phyloP scores from a whole-genome alignment of 495 filamentous ascomycete species.

The Penicillium chermesinum region DNA sequence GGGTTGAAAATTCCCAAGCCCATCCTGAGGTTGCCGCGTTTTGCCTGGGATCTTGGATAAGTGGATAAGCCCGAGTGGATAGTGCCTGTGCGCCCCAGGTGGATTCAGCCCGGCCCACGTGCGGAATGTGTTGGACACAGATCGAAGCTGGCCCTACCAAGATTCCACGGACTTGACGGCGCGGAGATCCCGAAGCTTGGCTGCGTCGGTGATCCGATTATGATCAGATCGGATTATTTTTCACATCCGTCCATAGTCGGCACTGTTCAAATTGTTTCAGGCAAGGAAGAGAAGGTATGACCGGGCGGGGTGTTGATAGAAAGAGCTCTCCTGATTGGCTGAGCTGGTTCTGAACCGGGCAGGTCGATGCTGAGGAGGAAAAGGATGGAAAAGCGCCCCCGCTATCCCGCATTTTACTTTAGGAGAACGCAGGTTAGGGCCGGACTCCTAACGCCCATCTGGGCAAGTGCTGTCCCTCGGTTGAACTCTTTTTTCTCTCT shows the following conservation, averaged over 20 bases:
- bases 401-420: background rate
- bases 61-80: background rate
- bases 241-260: background rate
- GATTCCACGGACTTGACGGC: background rate
- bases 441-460: background rate
- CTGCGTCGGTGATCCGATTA: background rate
- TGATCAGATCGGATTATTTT: background rate
- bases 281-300: too few relatives aligned
- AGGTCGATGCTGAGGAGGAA: background rate
- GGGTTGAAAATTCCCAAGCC: too few relatives aligned
- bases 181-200: background rate
- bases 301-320: conserved; percentile 4
- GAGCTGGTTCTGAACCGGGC: background rate
- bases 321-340: conserved; percentile 4
- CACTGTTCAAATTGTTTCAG: too few relatives aligned
- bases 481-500: background rate
- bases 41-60: too few relatives aligned
- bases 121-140: background rate
- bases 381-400: conserved; percentile 1
- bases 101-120: background rate
- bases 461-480: background rate
- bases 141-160: too few relatives aligned
- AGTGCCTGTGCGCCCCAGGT: background rate
- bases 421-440: background rate
- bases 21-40: too few relatives aligned